Conservation (phyloP, 2,329 filamentous ascomycete genomes). For the Fusarium nelsonii region DNA sequence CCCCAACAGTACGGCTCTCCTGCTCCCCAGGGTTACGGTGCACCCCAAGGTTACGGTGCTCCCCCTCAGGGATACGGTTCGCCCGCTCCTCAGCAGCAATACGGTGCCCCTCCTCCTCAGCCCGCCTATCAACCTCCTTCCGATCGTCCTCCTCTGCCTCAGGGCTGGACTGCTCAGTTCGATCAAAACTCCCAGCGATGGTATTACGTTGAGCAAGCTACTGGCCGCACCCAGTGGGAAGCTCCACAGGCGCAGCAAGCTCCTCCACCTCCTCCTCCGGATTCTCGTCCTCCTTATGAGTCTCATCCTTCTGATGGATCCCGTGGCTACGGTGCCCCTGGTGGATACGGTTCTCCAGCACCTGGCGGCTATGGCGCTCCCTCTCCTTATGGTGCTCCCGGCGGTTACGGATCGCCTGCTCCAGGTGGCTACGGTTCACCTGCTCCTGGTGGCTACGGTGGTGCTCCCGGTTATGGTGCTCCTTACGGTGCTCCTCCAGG, state of each 20-base stretch:
- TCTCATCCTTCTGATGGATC: constrained; percentile 43
- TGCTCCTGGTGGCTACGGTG: constrained; percentile 39
- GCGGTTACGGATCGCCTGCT: constrained; percentile 39
- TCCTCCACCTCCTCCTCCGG: constrained; percentile 41
- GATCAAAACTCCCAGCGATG: constrained; percentile 71
- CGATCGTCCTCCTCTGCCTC: constrained; percentile 64
- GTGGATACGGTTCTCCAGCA: constrained; percentile 40
- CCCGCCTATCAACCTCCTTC: constrained; percentile 53
- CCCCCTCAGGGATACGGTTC: constrained; percentile 52
- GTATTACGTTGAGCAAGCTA: constrained; percentile 73
- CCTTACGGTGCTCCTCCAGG: constrained; percentile 25
- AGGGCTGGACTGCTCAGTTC: constrained; percentile 73
- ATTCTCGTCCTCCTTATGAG: constrained; percentile 42
- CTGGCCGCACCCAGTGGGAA: constrained; percentile 74
- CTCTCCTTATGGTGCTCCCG: constrained; percentile 31
- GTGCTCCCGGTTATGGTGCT: constrained; percentile 28
- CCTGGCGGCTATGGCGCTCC: constrained; percentile 41
- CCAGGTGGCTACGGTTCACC: constrained; percentile 41
- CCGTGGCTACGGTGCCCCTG: constrained; percentile 43
- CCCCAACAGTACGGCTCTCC: constrained; percentile 37
- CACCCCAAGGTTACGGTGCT: constrained; percentile 25
- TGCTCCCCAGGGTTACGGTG: constrained; percentile 37
- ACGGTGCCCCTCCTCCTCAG: constrained; percentile 45
- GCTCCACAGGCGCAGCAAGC: constrained; percentile 57
- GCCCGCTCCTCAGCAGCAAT: constrained; percentile 49